Base-by-base conservation (phyloP, 441 rosid species). In the Gossypium trilobum region DNA sequence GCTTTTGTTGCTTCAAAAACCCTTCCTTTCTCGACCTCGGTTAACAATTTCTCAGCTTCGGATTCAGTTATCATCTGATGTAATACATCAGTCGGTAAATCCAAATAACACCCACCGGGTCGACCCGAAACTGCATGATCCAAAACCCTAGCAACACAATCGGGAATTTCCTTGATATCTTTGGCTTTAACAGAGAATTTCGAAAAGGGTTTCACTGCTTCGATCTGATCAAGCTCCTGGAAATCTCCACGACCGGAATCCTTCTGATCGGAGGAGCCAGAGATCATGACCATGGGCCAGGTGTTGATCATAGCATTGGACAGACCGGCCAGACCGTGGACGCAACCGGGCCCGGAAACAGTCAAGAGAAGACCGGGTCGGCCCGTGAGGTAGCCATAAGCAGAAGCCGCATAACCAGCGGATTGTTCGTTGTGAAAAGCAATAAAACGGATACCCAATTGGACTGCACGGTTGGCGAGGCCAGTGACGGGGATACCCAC, bases 381-480 rank as follows among this genome's bases (percentile, higher is more conserved):
- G 44, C 93, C 96, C 0, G 95, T 91, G 65, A 93, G 95, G 78
- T 88, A 91, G 6, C 98, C 97, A 78, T 88, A 91, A 9, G 96
- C 96, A 3, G 97, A 91, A 74, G 98, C 97, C 48, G 97, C 96
- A 76, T 94, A 94, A 1, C 98, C 98, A 0, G 98, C 98, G 50
- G 99, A 90, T 78, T 92, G 99, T 81, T 94, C 99, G 82, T 94
- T 94, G 84, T 92, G 97, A 82, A 90, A 92, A 71, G 97, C 97
- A 68, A 92, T 23, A 87, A 94, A 92, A 60, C 97, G 93, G 79
- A 94, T 79, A 14, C 99, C 99, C 0, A 85, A 73, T 7, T 91
- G 75, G 70, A 90, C 88, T 39, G 95, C 89, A 31, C 90, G 92
- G 78, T 70, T 94, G 2, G 99, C 97, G 2, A 94, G 85, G 51